Base-by-base conservation (phyloP, 1,139 yeast genomes). In the Yamadazyma oceani region DNA sequence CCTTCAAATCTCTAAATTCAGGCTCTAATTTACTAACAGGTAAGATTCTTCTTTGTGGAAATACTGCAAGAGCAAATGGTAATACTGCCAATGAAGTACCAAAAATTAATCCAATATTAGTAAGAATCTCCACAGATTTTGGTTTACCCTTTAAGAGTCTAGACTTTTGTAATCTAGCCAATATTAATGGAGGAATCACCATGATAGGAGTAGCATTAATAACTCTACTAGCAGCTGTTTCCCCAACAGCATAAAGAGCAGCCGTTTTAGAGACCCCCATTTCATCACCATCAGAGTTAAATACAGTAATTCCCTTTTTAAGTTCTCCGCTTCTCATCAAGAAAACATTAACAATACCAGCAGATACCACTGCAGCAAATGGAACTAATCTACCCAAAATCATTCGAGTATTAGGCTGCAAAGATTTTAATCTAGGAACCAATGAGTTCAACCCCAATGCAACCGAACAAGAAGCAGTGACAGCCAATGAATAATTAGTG, bases 311-410 rank as follows among this genome's bases (percentile, higher is more conserved):
- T 46, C 98, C 98, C 58, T 85, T 85, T 51, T 80, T 80, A 57
- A 92, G 82, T 64, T 92, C 98, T 62, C 89, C 95, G 44, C 94
- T 80, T 65, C 98, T 81, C 98, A 92, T 92, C 48, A 94, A 73
- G 55, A 87, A 87, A 21, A 92, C 97, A 53, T 92, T 92, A 30
- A 89, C 95, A 26, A 90, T 72, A 57, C 97, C 97, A 1, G 98
- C 98, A 34, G 94, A 82, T 0, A 90, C 97, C 27, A 92, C 98
- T 3, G 98, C 98, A 1, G 97, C 97, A 64, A 92, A 92, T 5
- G 98, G 98, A 5, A 92, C 96, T 43, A 92, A 72, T 50, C 98
- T 80, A 28, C 90, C 83, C 44, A 92, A 66, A 32, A 90, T 72
- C 53, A 82, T 64, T 55, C 73, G 80, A 10, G 97, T 81, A 43